phyloP scores from a whole-genome alignment of 805 yeast genomes.

The Metschnikowia henanensis region DNA sequence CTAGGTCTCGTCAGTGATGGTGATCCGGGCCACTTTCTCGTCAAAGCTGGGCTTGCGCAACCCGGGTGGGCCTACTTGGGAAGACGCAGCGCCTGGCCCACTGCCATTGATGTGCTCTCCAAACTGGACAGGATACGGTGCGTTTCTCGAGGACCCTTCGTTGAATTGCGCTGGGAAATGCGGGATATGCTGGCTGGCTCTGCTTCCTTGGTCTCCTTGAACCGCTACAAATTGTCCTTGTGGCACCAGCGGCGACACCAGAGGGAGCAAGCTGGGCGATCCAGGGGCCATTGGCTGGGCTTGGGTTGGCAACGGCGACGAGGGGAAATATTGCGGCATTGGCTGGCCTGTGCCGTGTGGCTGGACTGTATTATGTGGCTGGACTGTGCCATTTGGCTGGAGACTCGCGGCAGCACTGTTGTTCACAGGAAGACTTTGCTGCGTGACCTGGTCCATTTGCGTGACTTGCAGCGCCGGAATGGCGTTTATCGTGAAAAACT shows the following conservation, averaged over 20 bases:
- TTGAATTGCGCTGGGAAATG: constrained; percentile 12
- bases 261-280: constrained; percentile 12
- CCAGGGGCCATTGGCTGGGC: constrained; percentile 10
- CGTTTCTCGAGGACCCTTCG: constrained; percentile 5
- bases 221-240: constrained; percentile 11
- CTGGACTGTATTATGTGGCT: too few species aligned
- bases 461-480: constrained; percentile 27
- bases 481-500: constrained; percentile 41
- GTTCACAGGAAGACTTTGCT: constrained; percentile 2
- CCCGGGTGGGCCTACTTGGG: neutral
- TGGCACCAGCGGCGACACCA: constrained; percentile 10
- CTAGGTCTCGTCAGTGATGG: constrained; percentile 9
- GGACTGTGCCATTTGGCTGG: neutral
- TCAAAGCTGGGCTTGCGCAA: constrained; percentile 6
- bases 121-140: constrained; percentile 17
- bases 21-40: constrained; percentile 11
- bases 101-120: constrained; percentile 10
- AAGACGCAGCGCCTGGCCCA: constrained; percentile 2
- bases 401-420: neutral
- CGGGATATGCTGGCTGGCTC: constrained; percentile 12
- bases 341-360: constrained; percentile 6
- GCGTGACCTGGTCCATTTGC: constrained; percentile 16
- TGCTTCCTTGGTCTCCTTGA: constrained; percentile 7
- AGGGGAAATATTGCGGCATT: constrained; percentile 38
- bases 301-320: constrained; percentile 31